These are phyloP conservation scores for Nepenthes mirabilis DNA, from an alignment of 148 eudicot genomes.

Conservation along the genomic window DNA sequence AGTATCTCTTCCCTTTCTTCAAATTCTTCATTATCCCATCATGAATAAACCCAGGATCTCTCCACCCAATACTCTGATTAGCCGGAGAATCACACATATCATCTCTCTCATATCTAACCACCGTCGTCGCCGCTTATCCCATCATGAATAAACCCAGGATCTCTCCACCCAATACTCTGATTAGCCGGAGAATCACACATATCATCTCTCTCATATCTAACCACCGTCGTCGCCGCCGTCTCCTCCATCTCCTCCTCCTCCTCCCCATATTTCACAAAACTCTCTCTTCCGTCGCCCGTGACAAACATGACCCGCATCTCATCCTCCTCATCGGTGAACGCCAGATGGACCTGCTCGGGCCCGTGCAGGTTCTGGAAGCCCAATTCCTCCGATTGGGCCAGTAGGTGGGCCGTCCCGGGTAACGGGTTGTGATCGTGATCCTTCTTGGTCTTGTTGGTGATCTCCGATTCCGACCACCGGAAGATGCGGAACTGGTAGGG, in stretches of 20 bases:
- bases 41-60: constrained; percentile 90
- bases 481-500: constrained; percentile 75
- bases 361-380: constrained; percentile 44
- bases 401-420: constrained; percentile 50
- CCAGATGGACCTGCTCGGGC: constrained; percentile 84
- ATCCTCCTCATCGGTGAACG: constrained; percentile 43
- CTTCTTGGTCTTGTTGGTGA: constrained; percentile 23
- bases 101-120: constrained; percentile 58
- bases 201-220: constrained; percentile 66
- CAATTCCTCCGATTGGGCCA: constrained; percentile 34
- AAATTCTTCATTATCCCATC: constrained; percentile 37
- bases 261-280: constrained; percentile 62
- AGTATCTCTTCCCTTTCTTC: constrained; percentile 53
- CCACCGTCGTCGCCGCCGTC: constrained; percentile 29
- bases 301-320: constrained; percentile 89
- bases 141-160: constrained; percentile 85
- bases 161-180: constrained; percentile 83
- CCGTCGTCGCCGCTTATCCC: constrained; percentile 41
- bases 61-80: constrained; percentile 79
- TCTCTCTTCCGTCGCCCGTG: constrained; percentile 46
- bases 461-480: constrained; percentile 58
- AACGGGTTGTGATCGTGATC: constrained; percentile 86
- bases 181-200: constrained; percentile 94
- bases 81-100: constrained; percentile 93
- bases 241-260: constrained; percentile 11